Conservation (phyloP, 306 rosid genomes). For the Luffa acutangula region DNA sequence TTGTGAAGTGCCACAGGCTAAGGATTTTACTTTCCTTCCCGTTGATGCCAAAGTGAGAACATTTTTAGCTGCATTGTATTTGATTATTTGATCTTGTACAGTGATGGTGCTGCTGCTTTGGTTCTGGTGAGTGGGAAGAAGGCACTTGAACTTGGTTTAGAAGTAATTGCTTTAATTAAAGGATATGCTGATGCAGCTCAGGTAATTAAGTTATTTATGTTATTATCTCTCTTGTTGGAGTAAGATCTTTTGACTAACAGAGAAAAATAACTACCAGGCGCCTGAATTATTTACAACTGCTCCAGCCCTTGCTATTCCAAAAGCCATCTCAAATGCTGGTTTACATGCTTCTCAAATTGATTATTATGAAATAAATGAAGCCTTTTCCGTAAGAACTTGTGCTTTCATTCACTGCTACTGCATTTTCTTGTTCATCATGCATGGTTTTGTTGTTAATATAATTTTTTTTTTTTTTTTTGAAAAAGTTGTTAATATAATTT, state of each 20-base stretch:
- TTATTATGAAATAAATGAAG: conserved; percentile 91
- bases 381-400: conserved; percentile 62
- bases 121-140: conserved; percentile 85
- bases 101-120: conserved; percentile 94
- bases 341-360: conserved; percentile 74
- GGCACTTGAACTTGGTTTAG: conserved; percentile 70
- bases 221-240: conserved; percentile 17
- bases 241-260: conserved; percentile 9
- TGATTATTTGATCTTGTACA: conserved; percentile 26
- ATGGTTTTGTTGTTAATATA: background rate
- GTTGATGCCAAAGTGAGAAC: background rate
- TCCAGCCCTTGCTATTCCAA: conserved; percentile 79
- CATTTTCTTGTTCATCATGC: conserved; percentile 3
- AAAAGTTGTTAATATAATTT: conserved; percentile 12
- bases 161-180: conserved; percentile 73
- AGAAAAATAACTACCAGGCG: conserved; percentile 43
- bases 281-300: conserved; percentile 84
- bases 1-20: background rate
- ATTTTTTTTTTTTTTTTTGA: too few relatives aligned
- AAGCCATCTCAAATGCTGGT: conserved; percentile 81
- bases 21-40: background rate
- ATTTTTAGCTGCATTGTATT: background rate
- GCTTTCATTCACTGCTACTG: background rate
- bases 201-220: conserved; percentile 26
- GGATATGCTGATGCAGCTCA: conserved; percentile 94